A percentile compares a stretch with the other conserved stretches of the same genome.
Evolutionary conservation across 2,329 filamentous ascomycete species (phyloP).

Genomic region (Elsinoe ampelina): DNA sequence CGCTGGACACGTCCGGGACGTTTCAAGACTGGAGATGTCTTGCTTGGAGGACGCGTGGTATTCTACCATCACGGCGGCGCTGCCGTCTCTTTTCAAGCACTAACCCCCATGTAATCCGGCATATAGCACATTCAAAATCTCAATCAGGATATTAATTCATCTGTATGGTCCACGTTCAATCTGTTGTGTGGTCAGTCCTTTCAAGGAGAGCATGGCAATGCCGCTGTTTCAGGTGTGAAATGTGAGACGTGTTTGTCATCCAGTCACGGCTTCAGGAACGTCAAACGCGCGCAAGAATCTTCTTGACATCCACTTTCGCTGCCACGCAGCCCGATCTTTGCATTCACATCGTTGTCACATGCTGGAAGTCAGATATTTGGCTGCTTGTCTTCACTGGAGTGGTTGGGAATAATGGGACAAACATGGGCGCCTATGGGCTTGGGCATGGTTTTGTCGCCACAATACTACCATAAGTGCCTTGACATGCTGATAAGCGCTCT

Average conservation of each 20-base stretch:
- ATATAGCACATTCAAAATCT: not conserved
- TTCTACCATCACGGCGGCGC: not conserved
- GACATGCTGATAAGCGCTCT: not conserved
- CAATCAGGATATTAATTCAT: conserved; percentile 4
- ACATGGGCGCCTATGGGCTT: conserved; percentile 1
- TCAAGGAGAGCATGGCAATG: not conserved
- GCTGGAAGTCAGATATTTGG: not conserved
- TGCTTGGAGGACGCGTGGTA: not conserved
- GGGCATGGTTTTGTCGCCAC: not conserved
- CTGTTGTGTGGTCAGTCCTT: not conserved
- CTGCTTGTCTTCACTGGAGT: not conserved
- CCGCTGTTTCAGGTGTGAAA: not conserved
- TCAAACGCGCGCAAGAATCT: not conserved
- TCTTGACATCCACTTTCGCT: not conserved
- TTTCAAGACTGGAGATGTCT: not conserved
- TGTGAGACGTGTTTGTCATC: conserved; percentile 5
- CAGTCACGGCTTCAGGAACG: not conserved
- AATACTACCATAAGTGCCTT: not conserved
- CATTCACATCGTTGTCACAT: not conserved
- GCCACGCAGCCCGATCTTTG: not conserved
- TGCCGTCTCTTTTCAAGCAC: not conserved
- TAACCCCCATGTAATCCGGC: conserved; percentile 4
- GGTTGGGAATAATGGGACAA: not conserved
- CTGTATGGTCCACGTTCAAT: not conserved
- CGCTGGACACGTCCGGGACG: not conserved